A percentile compares a stretch with the other conserved stretches of the same genome.
phyloP scores from a whole-genome alignment of 768 basidiomycete genomes.

The Trametes gibbosa region DNA sequence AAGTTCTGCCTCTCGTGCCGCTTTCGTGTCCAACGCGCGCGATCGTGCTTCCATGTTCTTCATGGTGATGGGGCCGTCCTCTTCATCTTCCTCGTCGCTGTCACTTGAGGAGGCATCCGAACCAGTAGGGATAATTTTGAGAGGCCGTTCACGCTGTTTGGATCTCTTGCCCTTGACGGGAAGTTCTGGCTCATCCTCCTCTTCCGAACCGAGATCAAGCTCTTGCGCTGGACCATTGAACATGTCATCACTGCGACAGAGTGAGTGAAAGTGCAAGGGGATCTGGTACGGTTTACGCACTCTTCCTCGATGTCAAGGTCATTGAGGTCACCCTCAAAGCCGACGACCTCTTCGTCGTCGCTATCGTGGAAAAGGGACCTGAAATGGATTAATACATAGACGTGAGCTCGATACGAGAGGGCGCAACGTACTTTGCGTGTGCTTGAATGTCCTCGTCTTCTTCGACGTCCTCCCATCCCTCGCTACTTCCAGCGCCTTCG shows the following conservation, averaged over 20 bases:
- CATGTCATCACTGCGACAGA: slow-evolving; percentile 44
- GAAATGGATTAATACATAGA: background rate
- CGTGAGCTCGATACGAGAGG: background rate
- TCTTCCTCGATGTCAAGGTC: slow-evolving; percentile 44
- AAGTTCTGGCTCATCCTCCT: slow-evolving; percentile 48
- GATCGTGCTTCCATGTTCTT: slow-evolving; percentile 83
- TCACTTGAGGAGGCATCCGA: slow-evolving; percentile 48
- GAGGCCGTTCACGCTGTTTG: slow-evolving; percentile 47
- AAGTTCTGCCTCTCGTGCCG: slow-evolving; percentile 64
- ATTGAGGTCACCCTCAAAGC: slow-evolving; percentile 47
- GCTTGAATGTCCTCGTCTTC: slow-evolving; percentile 45
- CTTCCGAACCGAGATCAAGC: slow-evolving; percentile 63
- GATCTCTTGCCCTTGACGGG: slow-evolving; percentile 47
- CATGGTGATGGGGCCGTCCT: slow-evolving; percentile 62
- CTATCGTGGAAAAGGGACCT: slow-evolving; percentile 49
- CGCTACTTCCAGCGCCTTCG: slow-evolving; percentile 33
- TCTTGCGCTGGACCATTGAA: slow-evolving; percentile 52
- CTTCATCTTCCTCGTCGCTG: slow-evolving; percentile 37
- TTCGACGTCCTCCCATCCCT: slow-evolving; percentile 64
- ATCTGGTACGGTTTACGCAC: slow-evolving; percentile 39
- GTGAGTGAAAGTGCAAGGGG: background rate
- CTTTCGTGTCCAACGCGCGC: slow-evolving; percentile 68
- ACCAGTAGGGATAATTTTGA: slow-evolving; percentile 49
- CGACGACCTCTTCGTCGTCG: slow-evolving; percentile 42
- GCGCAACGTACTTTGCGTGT: slow-evolving; percentile 38